These are phyloP conservation scores for Pterula multifida DNA, from an alignment of 1,284 basidiomycete genomes.

Conservation along the genomic window DNA sequence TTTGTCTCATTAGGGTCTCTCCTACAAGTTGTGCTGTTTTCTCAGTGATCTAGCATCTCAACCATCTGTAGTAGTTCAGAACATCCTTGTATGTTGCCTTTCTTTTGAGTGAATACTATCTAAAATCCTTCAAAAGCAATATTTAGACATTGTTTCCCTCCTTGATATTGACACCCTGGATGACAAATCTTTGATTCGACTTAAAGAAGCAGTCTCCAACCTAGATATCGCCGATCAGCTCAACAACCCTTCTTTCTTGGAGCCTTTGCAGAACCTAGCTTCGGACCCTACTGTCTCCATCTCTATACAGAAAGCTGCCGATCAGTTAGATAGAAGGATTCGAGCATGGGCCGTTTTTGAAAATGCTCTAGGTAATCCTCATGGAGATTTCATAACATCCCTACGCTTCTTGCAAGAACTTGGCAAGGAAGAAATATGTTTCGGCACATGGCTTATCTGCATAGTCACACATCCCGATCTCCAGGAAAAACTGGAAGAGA, in stretches of 20 bases:
- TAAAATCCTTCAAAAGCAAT: constrained; percentile 40
- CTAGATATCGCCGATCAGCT: constrained; percentile 43
- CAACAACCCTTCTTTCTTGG: constrained; percentile 26
- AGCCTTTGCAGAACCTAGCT: constrained; percentile 28
- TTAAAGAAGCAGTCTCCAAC: constrained; percentile 52
- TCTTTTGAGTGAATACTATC: constrained; percentile 29
- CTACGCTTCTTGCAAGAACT: constrained; percentile 43
- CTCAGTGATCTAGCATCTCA: constrained; percentile 16
- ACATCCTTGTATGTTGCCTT: constrained; percentile 10
- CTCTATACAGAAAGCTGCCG: constrained; percentile 29
- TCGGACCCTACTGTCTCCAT: constrained; percentile 25
- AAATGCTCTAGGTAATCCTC: constrained; percentile 41
- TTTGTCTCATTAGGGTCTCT: not conserved
- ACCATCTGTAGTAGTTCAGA: constrained; percentile 21
- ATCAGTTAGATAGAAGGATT: constrained; percentile 35
- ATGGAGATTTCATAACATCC: constrained; percentile 36
- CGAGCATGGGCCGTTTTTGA: constrained; percentile 49
- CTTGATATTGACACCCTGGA: constrained; percentile 44
- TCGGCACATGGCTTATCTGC: constrained; percentile 59
- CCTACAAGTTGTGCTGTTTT: not conserved
- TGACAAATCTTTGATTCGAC: constrained; percentile 37
- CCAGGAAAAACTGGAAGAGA: constrained; percentile 30
- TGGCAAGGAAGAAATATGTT: constrained; percentile 47
- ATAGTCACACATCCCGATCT: constrained; percentile 47
- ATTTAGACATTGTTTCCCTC: constrained; percentile 37